phyloP scores from a whole-genome alignment of 108 stramenopile species.

The Skeletonema tropicum region DNA sequence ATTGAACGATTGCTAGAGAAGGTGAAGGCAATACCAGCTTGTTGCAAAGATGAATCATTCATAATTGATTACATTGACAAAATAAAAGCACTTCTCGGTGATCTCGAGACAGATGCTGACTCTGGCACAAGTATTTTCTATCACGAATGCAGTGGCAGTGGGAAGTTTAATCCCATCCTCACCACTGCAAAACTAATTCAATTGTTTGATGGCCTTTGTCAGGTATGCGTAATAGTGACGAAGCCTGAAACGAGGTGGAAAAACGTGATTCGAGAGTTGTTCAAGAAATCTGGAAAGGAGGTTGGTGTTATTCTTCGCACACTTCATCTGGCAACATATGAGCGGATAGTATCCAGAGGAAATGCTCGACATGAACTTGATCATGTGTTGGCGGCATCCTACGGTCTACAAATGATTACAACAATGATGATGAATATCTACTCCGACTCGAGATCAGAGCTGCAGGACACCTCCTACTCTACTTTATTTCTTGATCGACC shows the following conservation, averaged over 20 bases:
- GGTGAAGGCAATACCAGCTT: neutral
- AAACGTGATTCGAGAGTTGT: neutral
- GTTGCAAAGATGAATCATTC: neutral
- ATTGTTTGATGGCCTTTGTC: neutral
- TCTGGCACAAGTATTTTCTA: neutral
- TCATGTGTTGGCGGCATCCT: neutral
- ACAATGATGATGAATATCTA: slow-evolving; percentile 1
- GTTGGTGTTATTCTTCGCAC: neutral
- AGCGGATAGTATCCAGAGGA: neutral
- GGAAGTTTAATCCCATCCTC: neutral
- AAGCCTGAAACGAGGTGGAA: neutral
- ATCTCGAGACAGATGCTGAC: neutral
- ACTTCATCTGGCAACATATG: neutral
- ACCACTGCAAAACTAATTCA: neutral
- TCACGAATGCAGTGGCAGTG: neutral
- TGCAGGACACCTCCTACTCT: neutral
- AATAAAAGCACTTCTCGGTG: neutral
- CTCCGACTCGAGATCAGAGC: neutral
- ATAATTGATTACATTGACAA: neutral
- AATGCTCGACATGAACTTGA: neutral
- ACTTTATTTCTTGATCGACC: neutral
- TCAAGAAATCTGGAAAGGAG: neutral
- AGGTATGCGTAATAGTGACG: neutral
- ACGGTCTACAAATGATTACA: neutral
- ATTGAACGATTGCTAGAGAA: neutral